Base-by-base conservation (phyloP, 768 basidiomycete genomes). In the Royoungia palumana region DNA sequence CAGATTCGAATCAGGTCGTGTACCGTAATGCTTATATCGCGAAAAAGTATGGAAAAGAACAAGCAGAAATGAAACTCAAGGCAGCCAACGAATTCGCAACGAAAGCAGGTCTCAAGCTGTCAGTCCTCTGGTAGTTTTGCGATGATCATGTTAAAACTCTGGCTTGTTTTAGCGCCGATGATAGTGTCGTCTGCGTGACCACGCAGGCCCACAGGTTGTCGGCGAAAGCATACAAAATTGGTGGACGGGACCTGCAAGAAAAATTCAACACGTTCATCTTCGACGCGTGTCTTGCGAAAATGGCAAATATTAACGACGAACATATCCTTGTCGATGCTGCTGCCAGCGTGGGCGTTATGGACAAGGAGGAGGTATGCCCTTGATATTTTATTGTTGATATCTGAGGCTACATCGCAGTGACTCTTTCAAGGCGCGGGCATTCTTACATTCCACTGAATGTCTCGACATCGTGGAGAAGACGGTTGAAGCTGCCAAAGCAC, bases 121-220 rank as follows among this genome's bases (percentile, higher is more conserved):
- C 11, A 46, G 66, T 57, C 14, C 21, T 41, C 25, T 0, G 19
- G 4, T 20, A 16, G 30, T 47, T 32, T 32, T 14, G 1, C 42
- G 9, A 3, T 17, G 7, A 11, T 14, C 16, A 2, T 9, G 36
- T 28, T 44, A 49, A 8, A 54, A 19, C 13, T 19, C 13, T 20
- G 10, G 25, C 20, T 40, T 19, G 7, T 51, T 21, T 17, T 37
- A 77, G 75, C 27, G 50, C 57, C 13, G 68, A 66, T 41, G 71
- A 71, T 37, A 70, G 71, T 4, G 60, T 59, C 6, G 32, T 78
- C 7, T 64, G 66, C n/a, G 63, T 59, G 37, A 75, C 77, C 16
- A 67, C 48, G 37, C 58, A 67, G 9, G 70, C 68, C 5, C 78
- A 80, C 56, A 61, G 78, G n/a, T 54, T 79, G 21, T 53, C 77